Base-by-base conservation (phyloP, 805 yeast genomes). In the Saccharomyces jurei region DNA sequence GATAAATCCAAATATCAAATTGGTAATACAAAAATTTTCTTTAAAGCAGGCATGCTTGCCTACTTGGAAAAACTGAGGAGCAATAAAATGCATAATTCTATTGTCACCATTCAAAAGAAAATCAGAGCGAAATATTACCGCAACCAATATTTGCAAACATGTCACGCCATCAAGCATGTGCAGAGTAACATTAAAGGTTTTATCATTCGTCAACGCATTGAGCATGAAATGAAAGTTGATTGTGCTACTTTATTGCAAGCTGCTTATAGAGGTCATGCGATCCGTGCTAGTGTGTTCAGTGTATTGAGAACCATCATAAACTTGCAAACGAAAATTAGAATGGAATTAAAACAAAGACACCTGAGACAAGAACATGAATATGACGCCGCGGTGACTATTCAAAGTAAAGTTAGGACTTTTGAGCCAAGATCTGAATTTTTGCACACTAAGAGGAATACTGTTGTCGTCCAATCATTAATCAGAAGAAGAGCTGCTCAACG, bases 41-140 rank as follows among this genome's bases (percentile, higher is more conserved):
- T 92, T 76, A 86, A 96, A 65, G 97, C 97, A 30, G 99, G 99
- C 68, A 87, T 92, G 86, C 77, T 92, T 69, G 98, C 97, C 3
- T 83, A 83, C 58, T 77, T 92, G 63, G 99, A 92, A 72, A 89
- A 89, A 62, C 73, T 86, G 65, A 83, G 97, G 71, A 75, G 90
- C 31, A 87, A 86, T 58, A 88, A 90, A 64, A 80, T 90, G 61
- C 80, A 80, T 65, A 79, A 75, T 52, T 84, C 96, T 49, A 97
- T 97, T 4, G 84, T 83, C 14, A 73, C 86, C 72, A 86, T 92
- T 61, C 98, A 94, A 74, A 89, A 89, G 78, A 81, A 86, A 63
- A 74, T 91, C 68, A 81, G 87, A 65, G 85, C 81, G 65, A 72
- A 77, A 28, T 75, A 79, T 60, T 82, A 80, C 68, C 86, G 92